phyloP scores from a whole-genome alignment of 192 early-diverging fungal species.

The Entomortierella beljakovae region DNA sequence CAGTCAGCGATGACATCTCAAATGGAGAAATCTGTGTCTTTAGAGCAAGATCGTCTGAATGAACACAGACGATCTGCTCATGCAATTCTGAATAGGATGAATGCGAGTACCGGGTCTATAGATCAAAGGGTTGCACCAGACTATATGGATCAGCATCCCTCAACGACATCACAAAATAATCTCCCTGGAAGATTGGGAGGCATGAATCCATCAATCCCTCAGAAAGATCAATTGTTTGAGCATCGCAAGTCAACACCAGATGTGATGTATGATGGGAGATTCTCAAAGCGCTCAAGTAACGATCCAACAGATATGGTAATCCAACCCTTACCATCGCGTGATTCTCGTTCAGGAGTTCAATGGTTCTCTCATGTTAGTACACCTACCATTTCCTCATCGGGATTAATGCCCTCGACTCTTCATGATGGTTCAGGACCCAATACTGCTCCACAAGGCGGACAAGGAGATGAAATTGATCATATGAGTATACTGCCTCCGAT shows the following conservation, averaged over 20 bases:
- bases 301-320: slow-evolving; percentile 33
- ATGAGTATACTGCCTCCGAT: slow-evolving; percentile 27
- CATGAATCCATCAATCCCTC: background rate
- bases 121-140: slow-evolving; percentile 6
- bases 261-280: slow-evolving; percentile 10
- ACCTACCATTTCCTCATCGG: background rate
- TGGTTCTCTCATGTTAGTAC: slow-evolving; percentile 48
- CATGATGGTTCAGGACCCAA: background rate
- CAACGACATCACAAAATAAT: background rate
- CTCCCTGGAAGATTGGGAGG: background rate
- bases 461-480: background rate
- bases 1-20: slow-evolving; percentile 16
- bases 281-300: slow-evolving; percentile 29
- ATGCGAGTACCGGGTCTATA: slow-evolving; percentile 9
- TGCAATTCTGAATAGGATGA: slow-evolving; percentile 19
- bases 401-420: background rate
- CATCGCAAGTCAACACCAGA: slow-evolving; percentile 42
- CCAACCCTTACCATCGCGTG: slow-evolving; percentile 40
- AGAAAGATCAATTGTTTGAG: slow-evolving; percentile 30
- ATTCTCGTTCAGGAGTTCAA: slow-evolving; percentile 34
- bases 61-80: slow-evolving; percentile 47
- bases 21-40: slow-evolving; percentile 21
- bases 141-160: background rate
- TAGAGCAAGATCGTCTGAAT: slow-evolving; percentile 32
- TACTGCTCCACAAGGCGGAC: background rate